Conservation (phyloP, 164 flowering plant genomes). For the Vitis vinifera region DNA sequence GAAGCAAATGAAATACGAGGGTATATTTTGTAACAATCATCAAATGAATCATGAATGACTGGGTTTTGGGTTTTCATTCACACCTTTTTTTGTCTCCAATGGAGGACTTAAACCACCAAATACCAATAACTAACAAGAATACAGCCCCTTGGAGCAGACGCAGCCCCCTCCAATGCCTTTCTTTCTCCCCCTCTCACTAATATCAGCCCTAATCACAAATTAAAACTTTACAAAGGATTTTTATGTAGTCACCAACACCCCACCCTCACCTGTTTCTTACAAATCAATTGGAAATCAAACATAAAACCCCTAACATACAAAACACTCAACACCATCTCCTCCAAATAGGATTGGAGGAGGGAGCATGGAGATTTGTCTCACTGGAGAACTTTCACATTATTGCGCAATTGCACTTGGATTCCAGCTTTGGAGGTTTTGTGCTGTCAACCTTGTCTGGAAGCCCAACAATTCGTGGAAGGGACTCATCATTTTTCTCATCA, state of each 20-base stretch:
- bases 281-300: conserved; percentile 30
- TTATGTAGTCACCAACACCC: conserved; percentile 30
- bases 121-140: conserved; percentile 23
- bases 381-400: conserved; percentile 59
- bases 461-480: conserved; percentile 35
- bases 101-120: conserved; percentile 11
- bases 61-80: conserved; percentile 15
- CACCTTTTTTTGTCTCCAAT: neutral
- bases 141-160: conserved; percentile 22
- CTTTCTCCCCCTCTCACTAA: conserved; percentile 6
- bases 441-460: conserved; percentile 44
- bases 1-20: too few relatives aligned
- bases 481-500: conserved; percentile 39
- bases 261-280: conserved; percentile 30
- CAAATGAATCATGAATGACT: conserved; percentile 14
- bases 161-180: conserved; percentile 22
- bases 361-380: conserved; percentile 5
- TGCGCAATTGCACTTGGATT: conserved; percentile 88
- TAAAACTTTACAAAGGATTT: conserved; percentile 41
- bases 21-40: conserved; percentile 14
- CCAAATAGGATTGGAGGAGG: neutral
- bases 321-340: conserved; percentile 16
- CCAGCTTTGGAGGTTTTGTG: conserved; percentile 72
- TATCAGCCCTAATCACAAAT: conserved; percentile 21
- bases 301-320: conserved; percentile 26